These are phyloP conservation scores for Fusarium agapanthi DNA, from an alignment of 2,329 filamentous ascomycete species.

Conservation along the genomic window DNA sequence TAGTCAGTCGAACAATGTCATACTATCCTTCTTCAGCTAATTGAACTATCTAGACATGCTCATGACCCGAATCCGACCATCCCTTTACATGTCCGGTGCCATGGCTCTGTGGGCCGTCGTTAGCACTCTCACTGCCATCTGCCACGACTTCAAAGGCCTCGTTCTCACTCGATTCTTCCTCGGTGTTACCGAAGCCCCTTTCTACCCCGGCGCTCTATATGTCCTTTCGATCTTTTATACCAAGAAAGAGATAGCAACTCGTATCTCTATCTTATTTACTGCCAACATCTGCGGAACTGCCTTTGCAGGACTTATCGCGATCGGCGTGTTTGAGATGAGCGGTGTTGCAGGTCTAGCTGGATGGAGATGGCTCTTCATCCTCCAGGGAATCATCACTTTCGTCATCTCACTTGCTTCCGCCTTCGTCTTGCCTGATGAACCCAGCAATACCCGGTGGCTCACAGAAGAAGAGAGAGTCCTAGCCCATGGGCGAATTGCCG, in stretches of 20 bases:
- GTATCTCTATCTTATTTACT: slow-evolving; percentile 56
- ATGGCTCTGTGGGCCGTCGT: slow-evolving; percentile 53
- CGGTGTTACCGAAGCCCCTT: slow-evolving; percentile 53
- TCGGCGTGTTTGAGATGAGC: slow-evolving; percentile 48
- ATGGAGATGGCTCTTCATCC: slow-evolving; percentile 47
- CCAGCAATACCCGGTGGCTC: slow-evolving; percentile 50
- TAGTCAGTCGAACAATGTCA: slow-evolving; percentile 7
- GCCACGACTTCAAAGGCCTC: slow-evolving; percentile 53
- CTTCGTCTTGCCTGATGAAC: slow-evolving; percentile 49
- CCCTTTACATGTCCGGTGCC: slow-evolving; percentile 52
- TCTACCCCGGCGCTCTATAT: slow-evolving; percentile 48
- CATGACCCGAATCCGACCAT: slow-evolving; percentile 52
- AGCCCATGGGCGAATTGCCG: slow-evolving; percentile 51
- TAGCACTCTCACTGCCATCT: slow-evolving; percentile 51
- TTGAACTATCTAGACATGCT: slow-evolving; percentile 49
- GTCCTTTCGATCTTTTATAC: slow-evolving; percentile 65
- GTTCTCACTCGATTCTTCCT: slow-evolving; percentile 53
- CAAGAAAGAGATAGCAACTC: slow-evolving; percentile 54
- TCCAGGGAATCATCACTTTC: slow-evolving; percentile 41
- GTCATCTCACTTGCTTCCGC: slow-evolving; percentile 42
- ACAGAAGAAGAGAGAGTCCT: slow-evolving; percentile 50
- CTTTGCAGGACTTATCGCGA: slow-evolving; percentile 56
- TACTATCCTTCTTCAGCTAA: slow-evolving; percentile 35
- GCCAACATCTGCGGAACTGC: slow-evolving; percentile 48
- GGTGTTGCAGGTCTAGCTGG: slow-evolving; percentile 37